These are phyloP conservation scores for Cladosporium halotolerans DNA, from an alignment of 2,329 filamentous ascomycete genomes.

Conservation along the genomic window DNA sequence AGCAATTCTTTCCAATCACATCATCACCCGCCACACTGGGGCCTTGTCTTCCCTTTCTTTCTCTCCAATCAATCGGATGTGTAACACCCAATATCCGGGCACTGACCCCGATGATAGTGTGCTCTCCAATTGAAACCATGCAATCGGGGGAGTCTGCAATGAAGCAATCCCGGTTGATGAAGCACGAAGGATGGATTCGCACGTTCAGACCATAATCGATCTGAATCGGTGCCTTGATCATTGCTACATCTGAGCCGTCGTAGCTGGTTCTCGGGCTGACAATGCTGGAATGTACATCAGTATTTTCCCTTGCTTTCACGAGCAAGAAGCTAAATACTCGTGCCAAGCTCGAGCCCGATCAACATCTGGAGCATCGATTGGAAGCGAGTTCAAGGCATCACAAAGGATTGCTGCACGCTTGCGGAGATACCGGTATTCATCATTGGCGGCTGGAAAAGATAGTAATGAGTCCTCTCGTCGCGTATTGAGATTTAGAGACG, in stretches of 20 bases:
- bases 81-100: slow-evolving; percentile 12
- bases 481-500: no score
- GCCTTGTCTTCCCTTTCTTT: slow-evolving; percentile 10
- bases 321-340: not conserved
- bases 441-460: slow-evolving; percentile 6
- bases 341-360: slow-evolving; percentile 14
- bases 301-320: not conserved
- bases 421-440: slow-evolving; percentile 10
- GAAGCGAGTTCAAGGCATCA: slow-evolving; percentile 11
- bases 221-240: slow-evolving; percentile 13
- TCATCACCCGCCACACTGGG: slow-evolving; percentile 2
- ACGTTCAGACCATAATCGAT: slow-evolving; percentile 17
- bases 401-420: slow-evolving; percentile 4
- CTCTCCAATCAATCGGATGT: slow-evolving; percentile 13
- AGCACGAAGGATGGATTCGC: slow-evolving; percentile 11
- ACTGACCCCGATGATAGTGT: slow-evolving; percentile 8
- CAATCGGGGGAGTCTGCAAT: slow-evolving; percentile 8
- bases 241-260: slow-evolving; percentile 3
- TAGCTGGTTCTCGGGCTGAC: not conserved
- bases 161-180: slow-evolving; percentile 14
- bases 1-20: slow-evolving; percentile 14
- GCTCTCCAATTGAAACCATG: slow-evolving; percentile 10
- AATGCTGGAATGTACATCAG: not conserved
- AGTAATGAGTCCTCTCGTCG: not conserved
- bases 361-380: not conserved